These are phyloP conservation scores for Arabis alpina DNA, from an alignment of 345 rosid species.

Conservation along the genomic window DNA sequence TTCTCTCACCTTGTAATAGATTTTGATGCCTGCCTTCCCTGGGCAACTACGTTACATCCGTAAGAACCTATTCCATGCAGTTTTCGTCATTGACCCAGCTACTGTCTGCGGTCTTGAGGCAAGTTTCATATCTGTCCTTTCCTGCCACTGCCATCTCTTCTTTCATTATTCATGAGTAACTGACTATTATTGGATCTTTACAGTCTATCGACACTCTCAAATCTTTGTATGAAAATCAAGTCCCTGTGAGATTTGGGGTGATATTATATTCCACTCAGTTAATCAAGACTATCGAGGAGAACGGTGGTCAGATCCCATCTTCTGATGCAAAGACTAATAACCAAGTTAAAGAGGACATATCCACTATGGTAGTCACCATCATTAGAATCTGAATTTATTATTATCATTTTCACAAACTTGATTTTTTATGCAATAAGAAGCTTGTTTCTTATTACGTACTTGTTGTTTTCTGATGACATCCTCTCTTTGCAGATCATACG, in stretches of 20 bases:
- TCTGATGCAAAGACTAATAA: conserved; percentile 45
- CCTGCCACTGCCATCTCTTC: conserved; percentile 11
- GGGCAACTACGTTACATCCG: conserved; percentile 95
- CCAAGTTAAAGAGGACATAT: conserved; percentile 69
- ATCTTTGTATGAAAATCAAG: conserved; percentile 75
- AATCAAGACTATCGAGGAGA: conserved; percentile 63
- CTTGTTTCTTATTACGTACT: conserved; percentile 15
- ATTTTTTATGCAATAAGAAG: neutral
- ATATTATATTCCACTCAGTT: conserved; percentile 73
- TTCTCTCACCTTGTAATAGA: conserved; percentile 48
- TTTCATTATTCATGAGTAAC: conserved; percentile 26
- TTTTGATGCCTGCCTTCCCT: conserved; percentile 97
- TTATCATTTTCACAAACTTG: conserved; percentile 12
- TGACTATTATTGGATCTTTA: conserved; percentile 44
- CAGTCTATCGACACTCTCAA: conserved; percentile 80
- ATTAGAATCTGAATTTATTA: conserved; percentile 22
- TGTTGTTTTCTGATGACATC: conserved; percentile 22
- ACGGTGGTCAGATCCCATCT: conserved; percentile 56
- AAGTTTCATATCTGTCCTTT: conserved; percentile 42
- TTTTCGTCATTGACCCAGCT: conserved; percentile 91
- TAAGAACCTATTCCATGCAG: conserved; percentile 95
- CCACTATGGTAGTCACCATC: conserved; percentile 73
- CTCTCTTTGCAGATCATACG: conserved; percentile 76
- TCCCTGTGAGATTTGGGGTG: conserved; percentile 94
- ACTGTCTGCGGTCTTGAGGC: conserved; percentile 89